These are phyloP conservation scores for Clarireedia hainanense DNA, from an alignment of 2,329 filamentous ascomycete genomes.

Conservation along the genomic window DNA sequence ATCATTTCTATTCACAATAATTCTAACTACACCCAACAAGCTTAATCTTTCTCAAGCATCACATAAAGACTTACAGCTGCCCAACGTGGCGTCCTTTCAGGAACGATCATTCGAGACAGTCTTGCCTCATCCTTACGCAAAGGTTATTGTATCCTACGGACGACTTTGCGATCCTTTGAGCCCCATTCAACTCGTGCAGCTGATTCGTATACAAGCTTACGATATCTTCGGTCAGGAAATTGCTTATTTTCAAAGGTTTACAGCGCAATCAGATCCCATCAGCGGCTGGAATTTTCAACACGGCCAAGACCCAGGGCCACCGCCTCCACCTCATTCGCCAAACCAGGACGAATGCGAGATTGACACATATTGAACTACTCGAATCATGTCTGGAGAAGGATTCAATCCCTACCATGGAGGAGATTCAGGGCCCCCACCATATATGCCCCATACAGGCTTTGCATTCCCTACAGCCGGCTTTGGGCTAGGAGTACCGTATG, in stretches of 20 bases:
- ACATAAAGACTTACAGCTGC: background rate
- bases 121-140: slow-evolving; percentile 11
- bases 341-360: background rate
- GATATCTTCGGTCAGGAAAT: slow-evolving; percentile 10
- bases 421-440: slow-evolving; percentile 22
- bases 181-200: slow-evolving; percentile 11
- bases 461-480: background rate
- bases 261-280: slow-evolving; percentile 7
- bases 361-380: background rate
- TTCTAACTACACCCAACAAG: background rate
- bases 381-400: slow-evolving; percentile 14
- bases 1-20: background rate
- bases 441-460: background rate
- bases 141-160: slow-evolving; percentile 14
- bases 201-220: slow-evolving; percentile 16
- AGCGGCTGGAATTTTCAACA: slow-evolving; percentile 17
- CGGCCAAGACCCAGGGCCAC: slow-evolving; percentile 18
- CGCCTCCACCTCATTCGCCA: slow-evolving; percentile 11
- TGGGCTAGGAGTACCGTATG: background rate
- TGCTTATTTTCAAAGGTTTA: slow-evolving; percentile 13
- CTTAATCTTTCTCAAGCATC: background rate
- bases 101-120: slow-evolving; percentile 7
- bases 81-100: slow-evolving; percentile 17
- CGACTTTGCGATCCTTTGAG: slow-evolving; percentile 12
- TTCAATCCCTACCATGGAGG: slow-evolving; percentile 24